phyloP scores from a whole-genome alignment of 352 stramenopile genomes.

The Pythium chondricola region DNA sequence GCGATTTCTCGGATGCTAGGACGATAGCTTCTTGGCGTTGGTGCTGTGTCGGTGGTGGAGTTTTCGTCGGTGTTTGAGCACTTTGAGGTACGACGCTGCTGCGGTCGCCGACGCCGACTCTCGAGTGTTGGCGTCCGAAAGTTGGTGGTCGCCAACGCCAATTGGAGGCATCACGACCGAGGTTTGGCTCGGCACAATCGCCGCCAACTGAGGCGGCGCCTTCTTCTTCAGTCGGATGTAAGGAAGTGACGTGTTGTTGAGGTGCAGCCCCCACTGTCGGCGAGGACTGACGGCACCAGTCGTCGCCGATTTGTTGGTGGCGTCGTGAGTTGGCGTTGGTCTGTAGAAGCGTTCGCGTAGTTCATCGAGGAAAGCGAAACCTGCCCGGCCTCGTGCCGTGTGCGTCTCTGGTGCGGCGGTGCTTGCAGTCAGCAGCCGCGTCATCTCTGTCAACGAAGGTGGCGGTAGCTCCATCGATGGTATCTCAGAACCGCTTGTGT shows the following conservation, averaged over 20 bases:
- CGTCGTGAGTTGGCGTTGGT: constrained; percentile 3
- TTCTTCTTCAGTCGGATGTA: constrained; percentile 76
- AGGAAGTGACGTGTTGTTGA: constrained; percentile 51
- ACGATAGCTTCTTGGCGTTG: too few relatives aligned
- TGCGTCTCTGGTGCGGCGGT: constrained; percentile 2
- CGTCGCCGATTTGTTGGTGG: background rate
- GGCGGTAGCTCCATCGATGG: too few relatives aligned
- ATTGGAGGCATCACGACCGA: too few relatives aligned
- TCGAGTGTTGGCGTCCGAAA: background rate
- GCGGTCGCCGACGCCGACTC: constrained; percentile 9
- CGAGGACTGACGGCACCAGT: constrained; percentile 12
- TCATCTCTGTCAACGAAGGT: constrained; percentile 6
- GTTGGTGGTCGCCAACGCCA: background rate
- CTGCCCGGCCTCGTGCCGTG: constrained; percentile 5
- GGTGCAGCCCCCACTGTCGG: constrained; percentile 47
- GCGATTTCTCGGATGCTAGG: too few relatives aligned
- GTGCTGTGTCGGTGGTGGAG: constrained; percentile 7
- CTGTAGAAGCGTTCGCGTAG: constrained; percentile 25
- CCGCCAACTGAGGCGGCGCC: background rate
- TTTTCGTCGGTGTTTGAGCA: constrained; percentile 61
- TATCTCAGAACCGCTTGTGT: too few relatives aligned
- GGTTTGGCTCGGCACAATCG: too few relatives aligned
- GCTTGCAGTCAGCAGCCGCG: constrained; percentile 11
- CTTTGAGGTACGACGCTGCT: constrained; percentile 61
- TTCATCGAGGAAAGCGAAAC: constrained; percentile 27